Conservation (phyloP, 495 filamentous ascomycete genomes). For the Trichoderma virens region DNA sequence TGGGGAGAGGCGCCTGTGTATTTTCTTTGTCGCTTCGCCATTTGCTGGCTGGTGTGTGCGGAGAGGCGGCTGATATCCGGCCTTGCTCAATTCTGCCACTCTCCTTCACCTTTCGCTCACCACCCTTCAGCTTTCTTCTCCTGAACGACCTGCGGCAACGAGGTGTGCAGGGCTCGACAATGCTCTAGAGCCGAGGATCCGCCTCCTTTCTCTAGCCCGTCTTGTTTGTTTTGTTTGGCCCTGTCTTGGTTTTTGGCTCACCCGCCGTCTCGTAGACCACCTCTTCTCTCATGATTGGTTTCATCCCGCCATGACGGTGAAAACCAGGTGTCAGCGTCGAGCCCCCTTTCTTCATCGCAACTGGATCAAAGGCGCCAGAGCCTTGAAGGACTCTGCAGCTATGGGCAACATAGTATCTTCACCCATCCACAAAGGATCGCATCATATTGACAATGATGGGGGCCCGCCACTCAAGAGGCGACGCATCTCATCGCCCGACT, state of each 20-base stretch:
- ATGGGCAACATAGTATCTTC: slow-evolving; percentile 12
- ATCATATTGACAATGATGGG: not conserved
- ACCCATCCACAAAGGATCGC: slow-evolving; percentile 18
- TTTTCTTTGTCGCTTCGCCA: too few relatives aligned
- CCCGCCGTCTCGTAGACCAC: not conserved
- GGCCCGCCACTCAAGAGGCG: slow-evolving; percentile 7
- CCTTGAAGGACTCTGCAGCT: slow-evolving; percentile 6
- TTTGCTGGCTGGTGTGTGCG: too few relatives aligned
- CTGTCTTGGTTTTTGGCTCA: not conserved
- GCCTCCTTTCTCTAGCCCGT: not conserved
- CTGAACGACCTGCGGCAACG: not conserved
- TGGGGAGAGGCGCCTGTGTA: too few relatives aligned
- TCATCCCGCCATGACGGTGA: slow-evolving; percentile 8
- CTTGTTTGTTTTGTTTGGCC: not conserved
- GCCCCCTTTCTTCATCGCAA: slow-evolving; percentile 30
- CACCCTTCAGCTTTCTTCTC: not conserved
- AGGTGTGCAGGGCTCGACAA: not conserved
- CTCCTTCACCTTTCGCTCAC: not conserved
- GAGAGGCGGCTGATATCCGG: too few relatives aligned
- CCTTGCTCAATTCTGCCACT: not conserved
- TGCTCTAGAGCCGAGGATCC: not conserved
- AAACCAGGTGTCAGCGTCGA: slow-evolving; percentile 6
- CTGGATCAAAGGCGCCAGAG: slow-evolving; percentile 21
- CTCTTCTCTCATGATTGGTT: not conserved
- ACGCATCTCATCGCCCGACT: not conserved